Conservation (phyloP, 352 stramenopile species). For the Sclerospora graminicola region DNA sequence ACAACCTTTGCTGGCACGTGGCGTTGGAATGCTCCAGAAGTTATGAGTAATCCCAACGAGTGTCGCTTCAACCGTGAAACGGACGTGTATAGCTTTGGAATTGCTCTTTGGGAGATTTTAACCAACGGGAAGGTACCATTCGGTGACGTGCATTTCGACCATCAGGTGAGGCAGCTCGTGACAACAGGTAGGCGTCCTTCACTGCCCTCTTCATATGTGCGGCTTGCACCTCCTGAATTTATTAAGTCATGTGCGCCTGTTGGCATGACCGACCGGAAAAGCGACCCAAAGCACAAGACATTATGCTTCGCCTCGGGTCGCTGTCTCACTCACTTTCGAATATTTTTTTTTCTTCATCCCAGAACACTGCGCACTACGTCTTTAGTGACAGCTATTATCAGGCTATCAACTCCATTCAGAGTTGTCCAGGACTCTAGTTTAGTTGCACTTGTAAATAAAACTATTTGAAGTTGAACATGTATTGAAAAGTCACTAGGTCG, state of each 20-base stretch:
- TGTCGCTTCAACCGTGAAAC: slow-evolving; percentile 61
- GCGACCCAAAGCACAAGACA: slow-evolving; percentile 43
- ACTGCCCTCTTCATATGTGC: slow-evolving; percentile 35
- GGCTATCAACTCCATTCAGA: slow-evolving; percentile 51
- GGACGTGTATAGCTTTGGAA: slow-evolving; percentile 69
- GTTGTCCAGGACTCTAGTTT: slow-evolving; percentile 26
- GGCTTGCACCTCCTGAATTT: slow-evolving; percentile 43
- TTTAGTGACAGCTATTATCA: slow-evolving; percentile 73
- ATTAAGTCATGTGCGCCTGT: slow-evolving; percentile 47
- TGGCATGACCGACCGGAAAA: slow-evolving; percentile 50
- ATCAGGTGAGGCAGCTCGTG: slow-evolving; percentile 54
- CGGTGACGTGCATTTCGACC: slow-evolving; percentile 52
- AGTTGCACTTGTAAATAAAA: too few species aligned
- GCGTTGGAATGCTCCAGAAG: slow-evolving; percentile 65
- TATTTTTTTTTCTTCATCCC: slow-evolving; percentile 19
- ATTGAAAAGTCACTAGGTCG: too few species aligned
- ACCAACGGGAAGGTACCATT: slow-evolving; percentile 58
- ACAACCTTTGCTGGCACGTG: slow-evolving; percentile 66
- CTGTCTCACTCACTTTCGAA: slow-evolving; percentile 47
- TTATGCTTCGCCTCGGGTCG: slow-evolving; percentile 56
- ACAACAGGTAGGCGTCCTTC: slow-evolving; percentile 40
- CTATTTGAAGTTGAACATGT: too few species aligned
- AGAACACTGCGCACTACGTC: slow-evolving; percentile 32
- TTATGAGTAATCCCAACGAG: slow-evolving; percentile 60
- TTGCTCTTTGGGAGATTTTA: slow-evolving; percentile 61